Conservation (phyloP, 140 eudicot species). For the Stevia rebaudiana region DNA sequence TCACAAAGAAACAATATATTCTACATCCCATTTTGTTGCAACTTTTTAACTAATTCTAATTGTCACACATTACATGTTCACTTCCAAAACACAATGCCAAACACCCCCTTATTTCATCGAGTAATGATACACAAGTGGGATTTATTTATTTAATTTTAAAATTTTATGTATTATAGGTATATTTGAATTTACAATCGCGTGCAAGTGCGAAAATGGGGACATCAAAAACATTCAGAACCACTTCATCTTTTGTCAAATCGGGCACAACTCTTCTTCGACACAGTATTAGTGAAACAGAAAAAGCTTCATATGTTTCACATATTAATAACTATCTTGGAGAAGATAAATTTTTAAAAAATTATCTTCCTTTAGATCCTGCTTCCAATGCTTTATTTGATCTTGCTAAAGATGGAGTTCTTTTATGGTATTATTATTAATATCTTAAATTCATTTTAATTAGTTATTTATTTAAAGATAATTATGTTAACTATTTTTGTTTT, state of each 20-base stretch:
- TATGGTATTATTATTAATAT: slow-evolving; percentile 46
- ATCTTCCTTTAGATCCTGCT: slow-evolving; percentile 74
- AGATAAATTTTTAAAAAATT: slow-evolving; percentile 56
- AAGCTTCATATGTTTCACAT: slow-evolving; percentile 69
- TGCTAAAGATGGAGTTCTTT: slow-evolving; percentile 74
- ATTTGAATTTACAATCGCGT: slow-evolving; percentile 60
- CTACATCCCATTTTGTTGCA: neutral
- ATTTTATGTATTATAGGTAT: slow-evolving; percentile 39
- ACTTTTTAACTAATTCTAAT: neutral
- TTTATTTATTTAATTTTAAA: too few species aligned
- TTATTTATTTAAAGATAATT: neutral
- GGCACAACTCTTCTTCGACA: slow-evolving; percentile 68
- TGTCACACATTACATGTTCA: neutral
- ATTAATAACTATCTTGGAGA: slow-evolving; percentile 69
- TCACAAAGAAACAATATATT: neutral
- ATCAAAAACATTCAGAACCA: slow-evolving; percentile 39
- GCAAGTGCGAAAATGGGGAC: slow-evolving; percentile 53
- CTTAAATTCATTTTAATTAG: neutral
- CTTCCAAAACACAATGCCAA: neutral
- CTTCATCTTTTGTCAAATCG: slow-evolving; percentile 70
- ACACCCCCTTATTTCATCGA: neutral
- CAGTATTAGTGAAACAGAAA: slow-evolving; percentile 81
- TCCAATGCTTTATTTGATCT: slow-evolving; percentile 61
- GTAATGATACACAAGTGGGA: neutral
- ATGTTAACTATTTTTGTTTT: slow-evolving; percentile 21